Base-by-base conservation (phyloP, 2,329 filamentous ascomycete genomes). In the Arachnopeziza araneosa region DNA sequence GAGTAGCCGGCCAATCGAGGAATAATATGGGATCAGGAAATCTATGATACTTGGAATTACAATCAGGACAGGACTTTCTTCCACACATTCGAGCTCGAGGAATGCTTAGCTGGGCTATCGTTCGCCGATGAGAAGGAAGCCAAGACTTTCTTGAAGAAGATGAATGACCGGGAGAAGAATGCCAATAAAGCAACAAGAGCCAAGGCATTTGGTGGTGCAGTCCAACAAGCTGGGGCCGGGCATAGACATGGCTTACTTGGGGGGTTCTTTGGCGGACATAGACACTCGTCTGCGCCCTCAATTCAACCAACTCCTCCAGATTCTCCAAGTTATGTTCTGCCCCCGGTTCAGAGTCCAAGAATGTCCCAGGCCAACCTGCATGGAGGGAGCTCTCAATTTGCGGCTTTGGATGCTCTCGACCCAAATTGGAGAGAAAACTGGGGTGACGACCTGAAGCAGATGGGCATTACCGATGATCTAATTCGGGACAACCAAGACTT, bases 81-180 rank as follows among this genome's bases (percentile, higher is more conserved):
- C 77, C 93, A 98, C 76, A 92, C 91, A 6, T 99, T 99, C 73
- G 95, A 99, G 77, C 83, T 96, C 59, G 93, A 98, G 75, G 87
- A 96, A 64, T 98, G 92, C 70, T 78, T 96, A 62, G 95, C 92
- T 6, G 95, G 88, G 0, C 78, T 99, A 62, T 96, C 91, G 24
- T 99, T 99, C 71, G 87, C 89, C 63, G 95, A 98, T 74, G 95
- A 98, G 79, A 98, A 97, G 76, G 95, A 99, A 78, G 95, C 95
- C 36, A 96, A 91, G 77, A 90, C 91, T 61, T 98, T 99, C 78
- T 88, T 93, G 76, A 96, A 97, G 82, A 98, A 97, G 80, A 90
- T 99, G 83, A 88, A 95, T 68, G 93, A 97, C 72, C 83, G 93
- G 66, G 93, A 98, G 77, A 97, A 96, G 83, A 93, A 93, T 76